phyloP scores from a whole-genome alignment of 805 yeast genomes.

The Metschnikowia hibisci region DNA sequence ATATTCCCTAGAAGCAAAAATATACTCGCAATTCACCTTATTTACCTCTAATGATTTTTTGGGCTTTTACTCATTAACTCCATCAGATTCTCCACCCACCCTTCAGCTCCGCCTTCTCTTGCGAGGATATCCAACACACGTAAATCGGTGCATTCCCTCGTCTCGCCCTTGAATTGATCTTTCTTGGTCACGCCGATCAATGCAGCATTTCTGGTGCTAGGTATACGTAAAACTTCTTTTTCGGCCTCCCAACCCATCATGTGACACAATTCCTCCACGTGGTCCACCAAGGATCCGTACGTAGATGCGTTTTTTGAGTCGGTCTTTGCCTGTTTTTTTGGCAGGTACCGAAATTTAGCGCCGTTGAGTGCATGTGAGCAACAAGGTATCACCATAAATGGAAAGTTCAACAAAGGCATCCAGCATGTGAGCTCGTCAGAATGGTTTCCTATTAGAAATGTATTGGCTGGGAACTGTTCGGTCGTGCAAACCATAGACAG shows the following conservation, averaged over 20 bases:
- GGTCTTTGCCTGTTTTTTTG: slow-evolving; percentile 19
- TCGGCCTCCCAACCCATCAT: slow-evolving; percentile 80
- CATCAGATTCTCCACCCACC: slow-evolving; percentile 84
- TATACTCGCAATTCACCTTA: slow-evolving; percentile 22
- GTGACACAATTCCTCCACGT: slow-evolving; percentile 65
- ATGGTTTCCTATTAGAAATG: slow-evolving; percentile 90
- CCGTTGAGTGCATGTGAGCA: slow-evolving; percentile 89
- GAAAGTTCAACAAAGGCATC: slow-evolving; percentile 84
- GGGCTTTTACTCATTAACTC: slow-evolving; percentile 66
- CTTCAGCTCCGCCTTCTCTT: slow-evolving; percentile 84
- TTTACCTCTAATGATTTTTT: slow-evolving; percentile 51
- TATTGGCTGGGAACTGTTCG: slow-evolving; percentile 62
- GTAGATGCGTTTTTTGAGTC: slow-evolving; percentile 44
- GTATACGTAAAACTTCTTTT: slow-evolving; percentile 85
- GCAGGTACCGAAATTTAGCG: slow-evolving; percentile 60
- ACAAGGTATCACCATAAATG: slow-evolving; percentile 91
- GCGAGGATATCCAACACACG: slow-evolving; percentile 57
- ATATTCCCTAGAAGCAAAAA: slow-evolving; percentile 43
- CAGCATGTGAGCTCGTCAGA: slow-evolving; percentile 94
- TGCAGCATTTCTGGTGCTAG: slow-evolving; percentile 92
- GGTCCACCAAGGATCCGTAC: slow-evolving; percentile 83
- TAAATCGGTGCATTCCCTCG: slow-evolving; percentile 31
- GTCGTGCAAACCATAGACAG: slow-evolving; percentile 52
- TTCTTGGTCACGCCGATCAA: slow-evolving; percentile 58
- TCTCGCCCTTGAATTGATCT: slow-evolving; percentile 22